Evolutionary conservation across 345 rosid species (phyloP).

Genomic region (Corymbia maculata): DNA sequence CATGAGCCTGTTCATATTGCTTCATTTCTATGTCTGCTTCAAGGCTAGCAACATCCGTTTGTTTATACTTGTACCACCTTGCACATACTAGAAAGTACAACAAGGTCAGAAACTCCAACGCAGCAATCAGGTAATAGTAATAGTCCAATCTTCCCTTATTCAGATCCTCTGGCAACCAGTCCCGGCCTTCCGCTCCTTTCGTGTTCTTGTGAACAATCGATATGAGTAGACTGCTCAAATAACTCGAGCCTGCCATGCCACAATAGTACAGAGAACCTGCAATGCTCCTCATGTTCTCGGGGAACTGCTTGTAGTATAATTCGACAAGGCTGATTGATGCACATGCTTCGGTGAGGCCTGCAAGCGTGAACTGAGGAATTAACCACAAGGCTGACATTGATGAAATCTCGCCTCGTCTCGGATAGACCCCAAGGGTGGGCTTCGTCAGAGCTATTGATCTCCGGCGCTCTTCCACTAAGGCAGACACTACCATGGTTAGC

Average conservation of each 20-base stretch:
- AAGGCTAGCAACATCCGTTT: not conserved
- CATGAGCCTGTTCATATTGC: not conserved
- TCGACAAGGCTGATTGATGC: constrained; percentile 22
- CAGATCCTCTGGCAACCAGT: constrained; percentile 46
- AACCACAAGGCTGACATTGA: constrained; percentile 35
- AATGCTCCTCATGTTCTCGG: constrained; percentile 55
- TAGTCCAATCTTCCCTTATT: constrained; percentile 40
- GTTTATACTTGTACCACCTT: constrained; percentile 35
- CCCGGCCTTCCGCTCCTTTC: constrained; percentile 6
- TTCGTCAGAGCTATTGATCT: constrained; percentile 26
- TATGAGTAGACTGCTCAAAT: constrained; percentile 23
- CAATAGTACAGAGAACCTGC: constrained; percentile 34
- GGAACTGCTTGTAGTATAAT: constrained; percentile 50
- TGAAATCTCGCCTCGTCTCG: constrained; percentile 32
- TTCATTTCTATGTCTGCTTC: not conserved
- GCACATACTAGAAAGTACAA: constrained; percentile 22
- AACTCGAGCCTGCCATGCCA: constrained; percentile 35
- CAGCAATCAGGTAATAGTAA: constrained; percentile 29
- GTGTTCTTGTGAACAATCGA: constrained; percentile 25
- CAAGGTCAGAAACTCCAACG: constrained; percentile 12
- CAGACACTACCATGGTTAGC: constrained; percentile 26
- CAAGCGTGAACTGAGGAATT: constrained; percentile 27
- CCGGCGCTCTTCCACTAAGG: constrained; percentile 21
- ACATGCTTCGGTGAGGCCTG: constrained; percentile 38
- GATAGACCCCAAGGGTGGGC: constrained; percentile 23